Percentiles rank a stretch among this genome's conserved stretches.
Evolutionary conservation across 805 yeast species (phyloP).

Genomic region (Kregervanrija delftensis): DNA sequence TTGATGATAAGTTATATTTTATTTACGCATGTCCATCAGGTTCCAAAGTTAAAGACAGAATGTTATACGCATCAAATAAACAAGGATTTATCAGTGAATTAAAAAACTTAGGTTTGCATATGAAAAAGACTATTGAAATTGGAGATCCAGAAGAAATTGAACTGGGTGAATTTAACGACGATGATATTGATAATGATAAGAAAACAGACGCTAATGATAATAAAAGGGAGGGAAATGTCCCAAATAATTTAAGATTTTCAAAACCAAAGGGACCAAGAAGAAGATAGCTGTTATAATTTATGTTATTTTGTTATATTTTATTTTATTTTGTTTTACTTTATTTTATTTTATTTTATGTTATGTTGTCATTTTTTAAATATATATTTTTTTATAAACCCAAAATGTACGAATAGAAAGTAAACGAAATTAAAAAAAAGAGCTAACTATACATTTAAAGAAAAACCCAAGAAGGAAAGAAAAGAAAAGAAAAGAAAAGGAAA

Average conservation of each 20-base stretch:
- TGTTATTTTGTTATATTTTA: background rate
- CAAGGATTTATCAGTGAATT: slow-evolving; percentile 50
- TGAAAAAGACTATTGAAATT: slow-evolving; percentile 52
- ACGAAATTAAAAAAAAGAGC: too few relatives aligned
- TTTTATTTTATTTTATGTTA: background rate
- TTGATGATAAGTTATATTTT: slow-evolving; percentile 39
- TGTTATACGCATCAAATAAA: slow-evolving; percentile 85
- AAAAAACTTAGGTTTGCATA: slow-evolving; percentile 29
- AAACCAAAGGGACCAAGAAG: slow-evolving; percentile 73
- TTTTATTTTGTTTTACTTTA: background rate
- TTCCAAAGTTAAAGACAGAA: slow-evolving; percentile 81
- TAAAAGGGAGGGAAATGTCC: background rate
- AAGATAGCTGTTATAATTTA: slow-evolving; percentile 21
- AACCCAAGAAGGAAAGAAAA: too few relatives aligned
- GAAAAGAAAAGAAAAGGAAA: too few relatives aligned
- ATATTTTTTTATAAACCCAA: background rate
- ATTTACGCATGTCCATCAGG: slow-evolving; percentile 88
- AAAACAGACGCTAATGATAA: background rate
- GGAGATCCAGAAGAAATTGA: slow-evolving; percentile 72
- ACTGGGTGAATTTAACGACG: slow-evolving; percentile 34
- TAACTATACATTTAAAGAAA: too few relatives aligned
- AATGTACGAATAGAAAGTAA: too few relatives aligned
- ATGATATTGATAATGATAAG: background rate
- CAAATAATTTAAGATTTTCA: slow-evolving; percentile 32
- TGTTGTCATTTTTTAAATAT: background rate